Conservation (phyloP, 441 rosid genomes). For the Gossypium laxum region DNA sequence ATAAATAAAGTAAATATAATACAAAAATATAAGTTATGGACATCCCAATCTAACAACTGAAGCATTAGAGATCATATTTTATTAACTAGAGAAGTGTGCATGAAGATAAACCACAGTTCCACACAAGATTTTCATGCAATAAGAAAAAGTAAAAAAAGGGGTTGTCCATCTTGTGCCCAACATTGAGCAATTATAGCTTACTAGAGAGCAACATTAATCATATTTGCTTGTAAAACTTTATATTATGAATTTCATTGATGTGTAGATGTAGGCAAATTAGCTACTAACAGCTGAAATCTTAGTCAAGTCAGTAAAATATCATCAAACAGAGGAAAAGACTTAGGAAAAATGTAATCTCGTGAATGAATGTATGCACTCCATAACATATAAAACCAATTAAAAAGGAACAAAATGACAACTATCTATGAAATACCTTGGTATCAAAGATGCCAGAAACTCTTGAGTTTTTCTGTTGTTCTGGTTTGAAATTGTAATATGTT, state of each 20-base stretch:
- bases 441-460: conserved; percentile 47
- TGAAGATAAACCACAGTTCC: background rate
- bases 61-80: background rate
- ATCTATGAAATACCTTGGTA: conserved; percentile 29
- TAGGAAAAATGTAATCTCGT: background rate
- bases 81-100: background rate
- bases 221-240: background rate
- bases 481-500: conserved; percentile 39
- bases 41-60: background rate
- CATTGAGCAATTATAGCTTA: background rate
- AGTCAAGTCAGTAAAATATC: background rate
- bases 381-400: background rate
- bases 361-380: background rate
- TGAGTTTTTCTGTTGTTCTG: conserved; percentile 25
- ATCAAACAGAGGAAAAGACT: conserved; percentile 7
- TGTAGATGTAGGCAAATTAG: background rate
- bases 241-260: background rate
- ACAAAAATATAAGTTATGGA: background rate
- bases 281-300: background rate
- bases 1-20: background rate
- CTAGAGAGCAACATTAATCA: background rate
- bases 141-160: background rate
- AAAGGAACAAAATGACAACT: background rate
- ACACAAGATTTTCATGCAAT: background rate
- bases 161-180: background rate